phyloP scores from a whole-genome alignment of 164 flowering plant species.

The Dillenia suffruticosa region DNA sequence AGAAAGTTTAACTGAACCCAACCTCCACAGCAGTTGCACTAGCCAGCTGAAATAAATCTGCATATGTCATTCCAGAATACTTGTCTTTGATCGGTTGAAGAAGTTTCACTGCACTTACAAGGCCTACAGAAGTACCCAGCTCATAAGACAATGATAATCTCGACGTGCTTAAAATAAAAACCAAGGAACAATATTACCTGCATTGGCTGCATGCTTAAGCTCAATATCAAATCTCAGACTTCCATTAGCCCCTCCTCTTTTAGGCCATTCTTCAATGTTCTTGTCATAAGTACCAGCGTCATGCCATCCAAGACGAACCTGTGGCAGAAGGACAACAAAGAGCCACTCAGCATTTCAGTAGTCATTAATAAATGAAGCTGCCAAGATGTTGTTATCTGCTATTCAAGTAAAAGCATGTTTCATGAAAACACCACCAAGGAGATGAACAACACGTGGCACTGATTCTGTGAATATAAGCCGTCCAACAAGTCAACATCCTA shows the following conservation, averaged over 20 bases:
- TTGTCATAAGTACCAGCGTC: slow-evolving; percentile 97
- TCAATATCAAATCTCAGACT: slow-evolving; percentile 90
- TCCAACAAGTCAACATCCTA: too few relatives aligned
- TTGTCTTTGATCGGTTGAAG: slow-evolving; percentile 90
- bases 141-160: slow-evolving; percentile 11
- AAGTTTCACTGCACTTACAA: slow-evolving; percentile 86
- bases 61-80: slow-evolving; percentile 79
- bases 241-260: slow-evolving; percentile 95
- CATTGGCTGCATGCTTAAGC: slow-evolving; percentile 96
- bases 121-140: slow-evolving; percentile 50
- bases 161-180: background rate
- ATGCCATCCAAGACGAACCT: slow-evolving; percentile 99
- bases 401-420: too few relatives aligned
- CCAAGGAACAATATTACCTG: slow-evolving; percentile 45
- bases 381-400: too few relatives aligned
- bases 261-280: slow-evolving; percentile 89
- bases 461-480: too few relatives aligned
- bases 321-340: background rate
- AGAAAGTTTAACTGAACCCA: slow-evolving; percentile 1
- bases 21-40: slow-evolving; percentile 99
- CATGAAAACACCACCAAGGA: too few relatives aligned
- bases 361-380: background rate
- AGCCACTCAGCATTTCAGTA: too few relatives aligned
- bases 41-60: slow-evolving; percentile 93
- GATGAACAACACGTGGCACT: too few relatives aligned